phyloP scores from a whole-genome alignment of 192 early-diverging fungal species.

The Coemansia sp. region DNA sequence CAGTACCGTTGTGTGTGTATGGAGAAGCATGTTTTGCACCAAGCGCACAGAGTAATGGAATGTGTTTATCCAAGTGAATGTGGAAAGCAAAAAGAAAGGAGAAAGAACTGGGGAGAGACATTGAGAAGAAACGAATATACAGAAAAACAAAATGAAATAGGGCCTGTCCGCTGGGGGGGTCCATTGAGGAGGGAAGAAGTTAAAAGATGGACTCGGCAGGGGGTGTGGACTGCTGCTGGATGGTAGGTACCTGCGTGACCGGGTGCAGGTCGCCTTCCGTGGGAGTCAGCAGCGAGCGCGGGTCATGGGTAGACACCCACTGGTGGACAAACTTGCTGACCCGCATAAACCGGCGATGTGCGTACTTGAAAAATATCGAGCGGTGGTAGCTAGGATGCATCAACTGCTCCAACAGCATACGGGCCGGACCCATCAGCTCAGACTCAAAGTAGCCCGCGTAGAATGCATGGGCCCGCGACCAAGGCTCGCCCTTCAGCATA shows the following conservation, averaged over 20 bases:
- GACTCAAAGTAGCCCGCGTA: constrained; percentile 67
- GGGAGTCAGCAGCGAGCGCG: constrained; percentile 3
- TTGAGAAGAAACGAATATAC: neutral
- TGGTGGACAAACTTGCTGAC: constrained; percentile 40
- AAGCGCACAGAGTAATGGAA: neutral
- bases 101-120: neutral
- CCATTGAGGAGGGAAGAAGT: too few species aligned
- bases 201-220: neutral
- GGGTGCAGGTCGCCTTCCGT: constrained; percentile 2
- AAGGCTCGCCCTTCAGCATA: constrained; percentile 39
- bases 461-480: constrained; percentile 53
- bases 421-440: constrained; percentile 42
- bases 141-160: neutral
- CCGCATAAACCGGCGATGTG: constrained; percentile 27
- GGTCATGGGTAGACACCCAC: constrained; percentile 11
- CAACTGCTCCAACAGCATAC: constrained; percentile 52
- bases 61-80: neutral
- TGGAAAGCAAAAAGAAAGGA: neutral
- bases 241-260: neutral
- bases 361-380: constrained; percentile 46
- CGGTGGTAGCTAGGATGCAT: constrained; percentile 38
- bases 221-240: neutral
- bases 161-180: too few species aligned
- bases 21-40: constrained; percentile 33
- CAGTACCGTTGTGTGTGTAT: too few species aligned